Conservation (phyloP, 2,329 filamentous ascomycete species). For the Fusarium redolens region DNA sequence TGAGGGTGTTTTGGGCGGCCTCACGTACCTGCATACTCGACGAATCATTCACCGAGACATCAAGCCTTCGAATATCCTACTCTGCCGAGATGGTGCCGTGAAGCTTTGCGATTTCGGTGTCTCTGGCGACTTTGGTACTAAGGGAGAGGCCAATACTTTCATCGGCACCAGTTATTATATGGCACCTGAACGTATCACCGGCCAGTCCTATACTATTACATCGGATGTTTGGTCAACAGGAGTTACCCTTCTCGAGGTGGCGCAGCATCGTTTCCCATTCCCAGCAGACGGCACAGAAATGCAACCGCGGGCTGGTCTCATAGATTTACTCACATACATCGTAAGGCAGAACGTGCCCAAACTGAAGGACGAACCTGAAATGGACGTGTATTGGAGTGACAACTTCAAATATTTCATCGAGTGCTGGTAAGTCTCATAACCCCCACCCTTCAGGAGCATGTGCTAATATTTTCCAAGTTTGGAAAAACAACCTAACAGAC, state of each 20-base stretch:
- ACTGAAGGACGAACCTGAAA: constrained; percentile 92
- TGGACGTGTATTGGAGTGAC: constrained; percentile 92
- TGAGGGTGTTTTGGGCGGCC: constrained; percentile 90
- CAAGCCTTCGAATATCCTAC: constrained; percentile 96
- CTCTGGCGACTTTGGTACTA: constrained; percentile 96
- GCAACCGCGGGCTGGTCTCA: constrained; percentile 91
- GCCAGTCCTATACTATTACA: constrained; percentile 97
- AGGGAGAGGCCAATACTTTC: constrained; percentile 98
- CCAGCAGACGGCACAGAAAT: constrained; percentile 95
- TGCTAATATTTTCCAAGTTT: constrained; percentile 68
- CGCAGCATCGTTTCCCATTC: constrained; percentile 98
- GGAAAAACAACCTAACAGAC: constrained; percentile 88
- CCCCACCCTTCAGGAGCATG: neutral
- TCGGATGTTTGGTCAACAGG: constrained; percentile 98
- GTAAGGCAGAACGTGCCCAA: constrained; percentile 95
- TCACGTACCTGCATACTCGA: constrained; percentile 94
- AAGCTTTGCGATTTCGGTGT: constrained; percentile 99
- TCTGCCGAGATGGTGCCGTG: constrained; percentile 91
- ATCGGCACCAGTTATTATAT: constrained; percentile 99
- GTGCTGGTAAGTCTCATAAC: constrained; percentile 82
- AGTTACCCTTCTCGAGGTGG: constrained; percentile 98
- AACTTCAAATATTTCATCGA: constrained; percentile 99
- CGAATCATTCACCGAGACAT: constrained; percentile 99
- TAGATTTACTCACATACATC: constrained; percentile 97
- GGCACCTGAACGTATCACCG: constrained; percentile 97